Evolutionary conservation across 257 asterid species (phyloP).

Genomic region (Petunia secreta): DNA sequence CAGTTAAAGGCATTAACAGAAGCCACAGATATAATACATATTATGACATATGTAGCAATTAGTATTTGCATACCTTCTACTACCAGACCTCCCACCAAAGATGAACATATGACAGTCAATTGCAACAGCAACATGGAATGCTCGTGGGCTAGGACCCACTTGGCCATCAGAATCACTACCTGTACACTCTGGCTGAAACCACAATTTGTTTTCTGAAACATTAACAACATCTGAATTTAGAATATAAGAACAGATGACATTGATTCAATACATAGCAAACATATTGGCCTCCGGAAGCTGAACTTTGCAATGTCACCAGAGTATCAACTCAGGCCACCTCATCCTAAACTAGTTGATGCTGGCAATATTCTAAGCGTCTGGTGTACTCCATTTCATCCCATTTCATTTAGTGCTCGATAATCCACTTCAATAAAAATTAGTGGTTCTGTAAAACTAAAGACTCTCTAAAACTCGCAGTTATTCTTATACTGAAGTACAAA

Average conservation of each 20-base stretch:
- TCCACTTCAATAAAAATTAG: background rate
- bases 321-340: slow-evolving; percentile 1
- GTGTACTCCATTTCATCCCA: background rate
- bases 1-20: slow-evolving; percentile 20
- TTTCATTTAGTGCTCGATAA: background rate
- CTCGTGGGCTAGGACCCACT: slow-evolving; percentile 83
- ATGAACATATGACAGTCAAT: slow-evolving; percentile 96
- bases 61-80: slow-evolving; percentile 60
- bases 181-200: slow-evolving; percentile 92
- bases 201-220: slow-evolving; percentile 75
- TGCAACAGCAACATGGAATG: slow-evolving; percentile 86
- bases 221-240: slow-evolving; percentile 24
- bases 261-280: background rate
- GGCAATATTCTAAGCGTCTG: background rate
- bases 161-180: slow-evolving; percentile 84
- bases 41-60: background rate
- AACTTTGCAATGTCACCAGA: background rate
- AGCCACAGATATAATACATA: background rate
- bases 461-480: background rate
- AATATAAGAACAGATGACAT: background rate
- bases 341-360: background rate
- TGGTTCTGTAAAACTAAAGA: slow-evolving; percentile 7
- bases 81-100: slow-evolving; percentile 93
- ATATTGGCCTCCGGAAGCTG: background rate
- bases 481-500: background rate